These are phyloP conservation scores for Gentiana dahurica DNA, from an alignment of 257 asterid genomes.

Conservation along the genomic window DNA sequence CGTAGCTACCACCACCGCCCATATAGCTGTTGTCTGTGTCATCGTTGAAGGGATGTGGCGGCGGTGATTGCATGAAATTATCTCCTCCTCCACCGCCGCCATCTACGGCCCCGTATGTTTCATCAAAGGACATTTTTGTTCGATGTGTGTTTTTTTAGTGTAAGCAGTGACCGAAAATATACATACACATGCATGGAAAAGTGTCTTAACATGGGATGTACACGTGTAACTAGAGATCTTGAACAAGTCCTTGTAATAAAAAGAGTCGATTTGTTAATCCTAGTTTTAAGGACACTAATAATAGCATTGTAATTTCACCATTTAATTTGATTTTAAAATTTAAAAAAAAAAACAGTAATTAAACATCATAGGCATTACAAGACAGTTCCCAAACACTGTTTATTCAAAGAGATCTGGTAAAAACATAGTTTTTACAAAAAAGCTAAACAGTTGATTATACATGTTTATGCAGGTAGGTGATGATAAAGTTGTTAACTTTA, in stretches of 20 bases:
- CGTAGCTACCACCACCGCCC: conserved; percentile 13
- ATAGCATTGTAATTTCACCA: not conserved
- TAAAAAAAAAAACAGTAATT: too few relatives aligned
- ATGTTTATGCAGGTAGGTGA: conserved; percentile 27
- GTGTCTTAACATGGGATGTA: conserved; percentile 3
- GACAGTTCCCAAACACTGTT: not conserved
- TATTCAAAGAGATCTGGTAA: too few relatives aligned
- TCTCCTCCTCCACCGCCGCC: conserved; percentile 29
- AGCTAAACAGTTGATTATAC: not conserved
- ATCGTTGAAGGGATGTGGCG: conserved; percentile 20
- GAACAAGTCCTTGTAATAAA: not conserved
- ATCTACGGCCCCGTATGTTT: conserved; percentile 19
- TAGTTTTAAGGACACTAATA: not conserved
- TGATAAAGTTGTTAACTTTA: conserved; percentile 23
- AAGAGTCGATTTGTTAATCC: too few relatives aligned
- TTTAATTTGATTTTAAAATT: not conserved
- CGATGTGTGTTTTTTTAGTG: not conserved
- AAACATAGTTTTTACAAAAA: too few relatives aligned
- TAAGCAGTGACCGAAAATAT: conserved; percentile 2
- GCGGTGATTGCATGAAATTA: conserved; percentile 16
- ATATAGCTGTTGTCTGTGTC: conserved; percentile 9
- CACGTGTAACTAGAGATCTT: conserved; percentile 3
- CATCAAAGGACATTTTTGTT: conserved; percentile 44
- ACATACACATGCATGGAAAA: not conserved
- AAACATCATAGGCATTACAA: not conserved